Evolutionary conservation across 371 early-diverging fungal species (phyloP), one percentile per base, ranked within the genome.

Genomic region (Actinomucor elegans): DNA sequence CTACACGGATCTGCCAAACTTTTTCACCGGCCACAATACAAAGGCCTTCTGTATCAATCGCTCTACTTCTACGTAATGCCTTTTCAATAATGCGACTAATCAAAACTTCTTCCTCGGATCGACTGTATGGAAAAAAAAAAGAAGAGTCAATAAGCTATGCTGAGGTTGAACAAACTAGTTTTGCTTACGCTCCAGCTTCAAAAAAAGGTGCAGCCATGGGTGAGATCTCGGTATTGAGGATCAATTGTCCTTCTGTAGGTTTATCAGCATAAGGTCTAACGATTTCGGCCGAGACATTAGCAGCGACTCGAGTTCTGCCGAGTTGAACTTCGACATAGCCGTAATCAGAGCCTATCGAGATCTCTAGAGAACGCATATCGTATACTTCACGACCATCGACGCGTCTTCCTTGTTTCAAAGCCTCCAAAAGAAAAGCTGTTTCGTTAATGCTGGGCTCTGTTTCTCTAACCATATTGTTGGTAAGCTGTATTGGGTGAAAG

Each of bases 11-110:
- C 20, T 80, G 70, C 97, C 98, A 98, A 3, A 96, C 90, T 77
- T 93, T 91, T 66, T 95, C 92, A 27, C 96, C 94, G n/a, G 96
- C 90, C 29, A 96, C 77, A 48, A 98, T 94, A 69, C 99, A 97
- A 52, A 98, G 77, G 7, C 96, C 93, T 69, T 98, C 99, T 15
- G 94, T 90, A 64, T 98, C 98, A 49, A 98, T 75, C 9, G 95
- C 96, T 48, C 94, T 80, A 53, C 88, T 87, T 54, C 87, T 75
- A 55, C 86, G 83, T 61, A 98, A 63, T 4, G 91, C 86, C 55
- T 91, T 94, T 63, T 98, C 98, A 23, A 98, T 73, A 59, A 92
- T 67, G 28, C 96, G 84, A 32, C 84, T 85, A 20, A 97, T 78
- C 28, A 89, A 64, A 0, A 95, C 86, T 61, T 95, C 97, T 48